Evolutionary conservation across 1,284 basidiomycete genomes (phyloP), one percentile per base, ranked within the genome.

Genomic region (Athelia sp.): DNA sequence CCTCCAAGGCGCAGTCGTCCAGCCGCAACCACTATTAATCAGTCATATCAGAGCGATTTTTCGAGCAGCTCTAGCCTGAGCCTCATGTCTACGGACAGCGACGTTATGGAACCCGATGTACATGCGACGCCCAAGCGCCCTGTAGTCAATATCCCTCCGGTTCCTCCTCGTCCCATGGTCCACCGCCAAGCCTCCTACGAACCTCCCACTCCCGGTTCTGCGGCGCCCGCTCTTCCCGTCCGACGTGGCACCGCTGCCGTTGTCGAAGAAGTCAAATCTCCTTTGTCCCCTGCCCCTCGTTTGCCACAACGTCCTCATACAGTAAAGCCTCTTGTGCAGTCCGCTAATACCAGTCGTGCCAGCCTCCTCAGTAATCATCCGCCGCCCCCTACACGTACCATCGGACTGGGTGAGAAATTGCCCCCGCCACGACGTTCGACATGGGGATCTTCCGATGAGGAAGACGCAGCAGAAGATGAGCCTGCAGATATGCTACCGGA

Each of bases 371-470:
- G 66, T 29, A 72, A 63, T 49, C 72, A 81, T 17, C 82, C 76
- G 0, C 87, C 87, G 0, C 87, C 87, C 0, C 87, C 87, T 1
- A 84, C 79, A 0, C 82, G 87, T 2, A 84, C 70, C 0, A 88
- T 90, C 45, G 83, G 67, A 1, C 68, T 77, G 1, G 82, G 84
- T 0, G 83, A 84, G 56, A 87, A 81, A 57, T 71, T 88, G 9
- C 87, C 87, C 1, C 78, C 82, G 3, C 62, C 77, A 19, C 79
- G 81, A n/a, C 69, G 71, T 11, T 62, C 72, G 1, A 61, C 64
- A 1, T 70, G 70, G 1, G 67, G 72, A 1, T 76, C 75, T 3
- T 79, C 78, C 2, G 79, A 29, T 29, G 26, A 81, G 11, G 69
- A 63, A 8, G 61, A 54, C n/a, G 77, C 73, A 1, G 75, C 66